Evolutionary conservation across 2,329 filamentous ascomycete species (phyloP).

Genomic region (Paramyrothecium sp.): DNA sequence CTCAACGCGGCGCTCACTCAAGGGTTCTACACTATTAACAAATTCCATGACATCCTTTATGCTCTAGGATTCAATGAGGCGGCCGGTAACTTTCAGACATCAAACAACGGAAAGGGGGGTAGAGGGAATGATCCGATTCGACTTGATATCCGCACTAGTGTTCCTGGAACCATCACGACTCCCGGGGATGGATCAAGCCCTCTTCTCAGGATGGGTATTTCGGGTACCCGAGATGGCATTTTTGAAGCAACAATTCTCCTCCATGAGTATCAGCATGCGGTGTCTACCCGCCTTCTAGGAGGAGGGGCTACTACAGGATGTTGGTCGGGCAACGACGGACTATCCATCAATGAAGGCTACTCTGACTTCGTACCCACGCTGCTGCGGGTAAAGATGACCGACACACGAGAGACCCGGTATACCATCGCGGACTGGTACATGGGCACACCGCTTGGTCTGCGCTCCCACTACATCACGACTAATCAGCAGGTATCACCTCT

Average conservation of each 20-base stretch:
- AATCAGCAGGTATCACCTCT: constrained; percentile 41
- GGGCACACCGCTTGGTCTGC: constrained; percentile 35
- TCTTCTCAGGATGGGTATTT: constrained; percentile 48
- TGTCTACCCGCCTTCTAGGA: no score
- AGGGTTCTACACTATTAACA: constrained; percentile 55
- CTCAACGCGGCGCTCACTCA: constrained; percentile 49
- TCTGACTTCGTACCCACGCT: constrained; percentile 31
- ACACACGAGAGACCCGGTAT: neutral
- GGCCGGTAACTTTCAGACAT: constrained; percentile 53
- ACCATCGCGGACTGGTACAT: constrained; percentile 37
- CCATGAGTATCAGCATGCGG: constrained; percentile 38
- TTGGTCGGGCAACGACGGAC: no score
- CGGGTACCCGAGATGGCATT: constrained; percentile 41
- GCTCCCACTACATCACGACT: constrained; percentile 45
- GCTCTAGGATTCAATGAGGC: constrained; percentile 50
- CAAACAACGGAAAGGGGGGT: constrained; percentile 49
- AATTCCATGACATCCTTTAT: constrained; percentile 54
- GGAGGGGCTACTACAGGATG: no score
- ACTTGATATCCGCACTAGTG: constrained; percentile 44
- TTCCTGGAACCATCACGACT: constrained; percentile 40
- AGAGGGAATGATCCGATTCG: constrained; percentile 44
- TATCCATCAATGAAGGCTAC: neutral
- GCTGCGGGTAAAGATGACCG: neutral
- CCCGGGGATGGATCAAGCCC: constrained; percentile 42
- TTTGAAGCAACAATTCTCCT: constrained; percentile 55